These are phyloP conservation scores for Canna indica DNA, from an alignment of 176 grass and related monocot species.

Conservation along the genomic window DNA sequence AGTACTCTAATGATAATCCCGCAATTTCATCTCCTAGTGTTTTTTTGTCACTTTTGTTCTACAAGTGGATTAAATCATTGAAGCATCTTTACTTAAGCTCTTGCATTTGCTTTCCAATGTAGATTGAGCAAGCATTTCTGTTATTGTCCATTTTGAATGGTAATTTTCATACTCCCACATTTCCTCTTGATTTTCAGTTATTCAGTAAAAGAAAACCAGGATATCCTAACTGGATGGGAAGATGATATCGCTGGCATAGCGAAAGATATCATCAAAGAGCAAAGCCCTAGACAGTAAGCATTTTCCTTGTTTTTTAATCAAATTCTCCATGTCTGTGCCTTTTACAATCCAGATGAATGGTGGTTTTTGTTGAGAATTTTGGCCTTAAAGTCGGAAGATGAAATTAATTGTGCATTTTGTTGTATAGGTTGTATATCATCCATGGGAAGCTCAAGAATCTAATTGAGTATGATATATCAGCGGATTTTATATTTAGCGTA, in stretches of 20 bases:
- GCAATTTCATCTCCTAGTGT: background rate
- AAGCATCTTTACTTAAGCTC: background rate
- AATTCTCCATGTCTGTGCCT: background rate
- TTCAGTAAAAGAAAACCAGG: constrained; percentile 35
- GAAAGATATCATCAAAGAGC: constrained; percentile 48
- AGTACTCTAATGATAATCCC: background rate
- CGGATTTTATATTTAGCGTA: constrained; percentile 58
- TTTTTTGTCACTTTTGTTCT: too few species aligned
- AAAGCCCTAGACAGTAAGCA: constrained; percentile 53
- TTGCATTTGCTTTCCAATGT: background rate
- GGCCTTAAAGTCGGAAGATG: background rate
- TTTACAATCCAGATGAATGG: background rate
- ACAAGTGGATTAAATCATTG: background rate
- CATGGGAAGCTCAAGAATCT: constrained; percentile 41
- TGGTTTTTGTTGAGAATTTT: background rate
- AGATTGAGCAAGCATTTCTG: background rate
- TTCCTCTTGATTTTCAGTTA: constrained; percentile 27
- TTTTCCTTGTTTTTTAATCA: background rate
- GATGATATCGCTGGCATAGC: constrained; percentile 54
- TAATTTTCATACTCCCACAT: background rate
- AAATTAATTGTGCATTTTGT: background rate
- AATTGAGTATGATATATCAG: constrained; percentile 52
- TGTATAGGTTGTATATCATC: constrained; percentile 41
- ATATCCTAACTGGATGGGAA: constrained; percentile 62
- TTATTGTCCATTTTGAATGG: background rate